These are phyloP conservation scores for Chaetoceros tenuissimus DNA, from an alignment of 108 stramenopile species.

Conservation along the genomic window DNA sequence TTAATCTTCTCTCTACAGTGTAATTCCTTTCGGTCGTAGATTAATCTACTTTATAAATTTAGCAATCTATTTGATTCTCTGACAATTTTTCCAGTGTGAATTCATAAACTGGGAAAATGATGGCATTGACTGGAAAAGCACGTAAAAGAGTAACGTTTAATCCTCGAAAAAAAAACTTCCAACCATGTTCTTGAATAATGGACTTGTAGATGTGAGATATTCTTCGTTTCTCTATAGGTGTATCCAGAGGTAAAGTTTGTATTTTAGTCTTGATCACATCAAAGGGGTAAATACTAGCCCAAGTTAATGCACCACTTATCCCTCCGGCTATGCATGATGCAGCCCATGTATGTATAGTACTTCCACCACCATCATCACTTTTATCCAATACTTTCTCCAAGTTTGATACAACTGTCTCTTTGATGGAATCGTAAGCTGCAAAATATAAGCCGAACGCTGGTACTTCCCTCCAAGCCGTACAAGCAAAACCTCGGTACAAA, in stretches of 20 bases:
- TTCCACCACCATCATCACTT: neutral
- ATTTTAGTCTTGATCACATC: slow-evolving; percentile 88
- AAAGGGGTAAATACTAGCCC: slow-evolving; percentile 83
- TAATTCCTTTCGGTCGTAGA: too few relatives aligned
- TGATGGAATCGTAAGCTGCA: slow-evolving; percentile 69
- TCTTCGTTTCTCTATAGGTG: slow-evolving; percentile 23
- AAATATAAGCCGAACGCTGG: slow-evolving; percentile 92
- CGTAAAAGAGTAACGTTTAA: slow-evolving; percentile 74
- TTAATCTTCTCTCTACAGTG: too few relatives aligned
- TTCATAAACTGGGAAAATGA: slow-evolving; percentile 88
- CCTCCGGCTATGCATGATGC: slow-evolving; percentile 83
- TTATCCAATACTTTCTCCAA: slow-evolving; percentile 18
- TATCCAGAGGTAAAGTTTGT: slow-evolving; percentile 61
- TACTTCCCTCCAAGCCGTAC: slow-evolving; percentile 69
- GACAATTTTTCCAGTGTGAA: slow-evolving; percentile 42
- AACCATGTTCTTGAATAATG: slow-evolving; percentile 57
- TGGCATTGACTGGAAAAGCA: slow-evolving; percentile 92
- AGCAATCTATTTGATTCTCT: neutral
- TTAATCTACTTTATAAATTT: too few relatives aligned
- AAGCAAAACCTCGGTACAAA: slow-evolving; percentile 65
- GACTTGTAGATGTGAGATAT: slow-evolving; percentile 33
- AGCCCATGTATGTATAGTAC: slow-evolving; percentile 49
- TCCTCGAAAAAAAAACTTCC: slow-evolving; percentile 73
- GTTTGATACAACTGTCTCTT: slow-evolving; percentile 32
- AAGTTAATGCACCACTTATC: slow-evolving; percentile 73